Conservation (phyloP, 306 rosid species). For the Quillaja saponaria region DNA sequence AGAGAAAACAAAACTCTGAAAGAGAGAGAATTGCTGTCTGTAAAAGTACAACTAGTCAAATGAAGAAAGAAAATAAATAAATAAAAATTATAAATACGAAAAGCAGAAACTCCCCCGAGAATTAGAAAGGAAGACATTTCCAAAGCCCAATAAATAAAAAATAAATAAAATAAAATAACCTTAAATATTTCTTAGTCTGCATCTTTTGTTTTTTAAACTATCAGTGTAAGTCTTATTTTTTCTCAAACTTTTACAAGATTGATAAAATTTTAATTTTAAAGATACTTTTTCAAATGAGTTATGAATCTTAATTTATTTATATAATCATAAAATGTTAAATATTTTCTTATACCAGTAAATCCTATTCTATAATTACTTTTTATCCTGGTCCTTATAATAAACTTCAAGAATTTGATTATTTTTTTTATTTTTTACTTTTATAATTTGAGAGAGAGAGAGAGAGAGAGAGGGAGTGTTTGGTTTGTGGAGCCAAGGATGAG, state of each 20-base stretch:
- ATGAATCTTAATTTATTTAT: too few relatives aligned
- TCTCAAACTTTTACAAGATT: too few relatives aligned
- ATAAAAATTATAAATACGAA: neutral
- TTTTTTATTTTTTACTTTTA: neutral
- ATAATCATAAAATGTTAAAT: too few relatives aligned
- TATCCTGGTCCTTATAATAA: too few relatives aligned
- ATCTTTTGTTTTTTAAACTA: neutral
- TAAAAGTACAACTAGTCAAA: slow-evolving; percentile 73
- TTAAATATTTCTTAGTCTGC: neutral
- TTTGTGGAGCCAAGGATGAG: neutral
- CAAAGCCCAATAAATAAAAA: slow-evolving; percentile 16
- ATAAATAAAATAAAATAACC: neutral
- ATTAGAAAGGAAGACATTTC: slow-evolving; percentile 27
- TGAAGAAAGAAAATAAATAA: slow-evolving; percentile 30
- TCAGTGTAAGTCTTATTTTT: too few relatives aligned
- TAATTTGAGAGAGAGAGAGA: slow-evolving; percentile 24
- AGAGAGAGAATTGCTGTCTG: slow-evolving; percentile 47
- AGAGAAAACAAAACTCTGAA: slow-evolving; percentile 52
- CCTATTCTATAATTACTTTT: too few relatives aligned
- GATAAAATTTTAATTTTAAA: too few relatives aligned
- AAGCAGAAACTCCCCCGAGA: slow-evolving; percentile 37
- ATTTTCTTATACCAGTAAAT: too few relatives aligned
- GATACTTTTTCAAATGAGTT: too few relatives aligned
- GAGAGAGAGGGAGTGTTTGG: slow-evolving; percentile 12
- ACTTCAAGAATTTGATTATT: neutral